phyloP scores from a whole-genome alignment of 768 basidiomycete species.

The Leccinum obscurum region DNA sequence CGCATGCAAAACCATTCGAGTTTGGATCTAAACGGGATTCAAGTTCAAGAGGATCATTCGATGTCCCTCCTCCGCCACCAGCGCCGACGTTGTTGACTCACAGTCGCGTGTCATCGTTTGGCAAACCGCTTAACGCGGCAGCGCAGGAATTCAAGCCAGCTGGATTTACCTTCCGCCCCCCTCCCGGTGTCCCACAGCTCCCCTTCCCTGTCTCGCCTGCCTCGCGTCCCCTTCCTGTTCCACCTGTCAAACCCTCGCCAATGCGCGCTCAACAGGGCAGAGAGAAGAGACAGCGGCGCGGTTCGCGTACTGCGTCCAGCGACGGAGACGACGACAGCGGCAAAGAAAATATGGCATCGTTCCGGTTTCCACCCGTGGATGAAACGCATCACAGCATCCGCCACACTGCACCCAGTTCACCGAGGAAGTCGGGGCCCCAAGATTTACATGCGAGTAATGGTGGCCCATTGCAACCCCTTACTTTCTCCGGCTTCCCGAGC shows the following conservation, averaged over 20 bases:
- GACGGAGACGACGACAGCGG: slow-evolving; percentile 50
- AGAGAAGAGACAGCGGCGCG: slow-evolving; percentile 74
- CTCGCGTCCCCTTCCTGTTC: slow-evolving; percentile 42
- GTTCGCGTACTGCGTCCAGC: slow-evolving; percentile 38
- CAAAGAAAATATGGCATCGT: slow-evolving; percentile 65
- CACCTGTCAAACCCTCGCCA: slow-evolving; percentile 29
- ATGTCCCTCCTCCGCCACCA: slow-evolving; percentile 31
- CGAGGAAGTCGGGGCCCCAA: slow-evolving; percentile 33
- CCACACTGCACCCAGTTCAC: slow-evolving; percentile 44
- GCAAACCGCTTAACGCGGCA: slow-evolving; percentile 73
- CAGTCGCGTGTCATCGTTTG: slow-evolving; percentile 45
- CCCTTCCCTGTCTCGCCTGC: slow-evolving; percentile 31
- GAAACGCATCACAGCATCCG: slow-evolving; percentile 52
- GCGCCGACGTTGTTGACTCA: slow-evolving; percentile 39
- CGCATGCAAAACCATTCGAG: slow-evolving; percentile 81
- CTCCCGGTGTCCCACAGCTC: slow-evolving; percentile 64
- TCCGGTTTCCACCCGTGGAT: slow-evolving; percentile 66
- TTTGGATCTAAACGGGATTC: slow-evolving; percentile 53
- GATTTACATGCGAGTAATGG: slow-evolving; percentile 17
- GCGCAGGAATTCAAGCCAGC: slow-evolving; percentile 82
- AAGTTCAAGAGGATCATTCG: slow-evolving; percentile 35
- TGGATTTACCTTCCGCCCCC: slow-evolving; percentile 76
- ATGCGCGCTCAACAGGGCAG: slow-evolving; percentile 57
- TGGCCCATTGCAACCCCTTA: slow-evolving; percentile 47
- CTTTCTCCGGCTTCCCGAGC: slow-evolving; percentile 62